phyloP scores from a whole-genome alignment of 495 filamentous ascomycete species.

The Xanthoparmelia taractica region DNA sequence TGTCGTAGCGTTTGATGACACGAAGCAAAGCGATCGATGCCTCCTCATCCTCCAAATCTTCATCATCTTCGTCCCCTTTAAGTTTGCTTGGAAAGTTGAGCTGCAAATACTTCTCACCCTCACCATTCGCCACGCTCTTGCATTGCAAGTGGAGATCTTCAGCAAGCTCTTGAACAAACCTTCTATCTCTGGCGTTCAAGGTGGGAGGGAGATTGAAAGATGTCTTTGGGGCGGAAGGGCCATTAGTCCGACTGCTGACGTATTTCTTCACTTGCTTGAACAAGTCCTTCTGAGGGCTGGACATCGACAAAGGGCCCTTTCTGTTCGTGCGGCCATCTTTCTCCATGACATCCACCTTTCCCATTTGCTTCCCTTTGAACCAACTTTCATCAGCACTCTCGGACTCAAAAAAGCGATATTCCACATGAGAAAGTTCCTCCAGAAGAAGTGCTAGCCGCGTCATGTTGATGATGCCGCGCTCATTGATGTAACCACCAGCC shows the following conservation, averaged over 20 bases:
- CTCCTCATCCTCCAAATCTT: constrained; percentile 75
- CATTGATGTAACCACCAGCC: constrained; percentile 93
- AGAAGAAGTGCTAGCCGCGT: constrained; percentile 69
- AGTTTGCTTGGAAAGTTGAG: constrained; percentile 58
- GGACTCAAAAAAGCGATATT: constrained; percentile 83
- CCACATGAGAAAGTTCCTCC: constrained; percentile 73
- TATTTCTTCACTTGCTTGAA: constrained; percentile 78
- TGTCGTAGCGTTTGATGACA: constrained; percentile 82
- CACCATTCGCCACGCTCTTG: constrained; percentile 68
- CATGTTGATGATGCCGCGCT: constrained; percentile 83
- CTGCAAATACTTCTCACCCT: constrained; percentile 71
- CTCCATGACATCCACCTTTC: constrained; percentile 52
- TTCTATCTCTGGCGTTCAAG: constrained; percentile 77
- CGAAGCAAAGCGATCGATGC: constrained; percentile 71
- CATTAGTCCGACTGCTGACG: constrained; percentile 51
- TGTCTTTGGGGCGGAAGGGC: constrained; percentile 34
- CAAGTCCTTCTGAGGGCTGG: constrained; percentile 70
- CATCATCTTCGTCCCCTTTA: constrained; percentile 46
- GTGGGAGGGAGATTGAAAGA: constrained; percentile 63
- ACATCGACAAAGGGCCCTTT: constrained; percentile 62
- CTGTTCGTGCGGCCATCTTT: constrained; percentile 41
- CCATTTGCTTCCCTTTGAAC: constrained; percentile 76
- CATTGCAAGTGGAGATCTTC: constrained; percentile 73
- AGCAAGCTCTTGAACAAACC: constrained; percentile 84
- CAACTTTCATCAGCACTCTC: constrained; percentile 84